Evolutionary conservation across 352 stramenopile genomes (phyloP), one percentile per base, ranked within the genome.

Genomic region (Salisapilia sapeloensis): DNA sequence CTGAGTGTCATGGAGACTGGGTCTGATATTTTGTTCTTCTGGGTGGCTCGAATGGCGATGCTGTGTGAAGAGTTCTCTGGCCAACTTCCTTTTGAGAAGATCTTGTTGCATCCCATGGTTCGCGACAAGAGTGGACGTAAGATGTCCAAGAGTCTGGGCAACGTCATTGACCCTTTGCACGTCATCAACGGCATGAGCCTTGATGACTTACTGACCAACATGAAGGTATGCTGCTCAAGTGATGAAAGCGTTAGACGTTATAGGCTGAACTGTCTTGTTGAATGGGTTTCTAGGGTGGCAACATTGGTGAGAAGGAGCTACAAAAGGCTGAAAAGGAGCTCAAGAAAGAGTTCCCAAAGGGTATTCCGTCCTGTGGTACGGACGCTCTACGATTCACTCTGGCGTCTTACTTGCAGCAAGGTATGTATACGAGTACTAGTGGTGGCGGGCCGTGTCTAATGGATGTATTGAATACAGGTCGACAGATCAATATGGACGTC

Each of bases 21-120:
- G 10, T 92, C 94, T 19, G 96, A 99, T 55, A 99, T 99, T 60
- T 60, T 99, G 7, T 99, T 99, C 62, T 99, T 99, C 53, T 99
- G 96, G 96, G 96, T 99, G 27, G 95, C 94, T 10, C 80, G 96
- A 26, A 99, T 99, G 96, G 94, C 97, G 4, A 99, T 99, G 94
- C 87, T 99, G 37, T 96, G 92, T 36, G 72, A 99, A 56, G 80
- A 98, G 70, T 75, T 89, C 33, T 96, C 92, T 13, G 90, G 96
- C 12, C 69, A 70, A 24, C 75, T 98, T 9, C 96, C 96, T n/a
- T 99, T 99, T 55, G 60, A 94, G 19, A 97, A 94, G 25, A 92
- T 99, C 17, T 93, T 98, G 38, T 56, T 99, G 27, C 96, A 99
- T 56, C 92, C 96, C 11, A 99, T 99, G 93, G 94, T 98, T n/a